phyloP scores from a whole-genome alignment of 495 filamentous ascomycete genomes.

The Oidiodendron maius region DNA sequence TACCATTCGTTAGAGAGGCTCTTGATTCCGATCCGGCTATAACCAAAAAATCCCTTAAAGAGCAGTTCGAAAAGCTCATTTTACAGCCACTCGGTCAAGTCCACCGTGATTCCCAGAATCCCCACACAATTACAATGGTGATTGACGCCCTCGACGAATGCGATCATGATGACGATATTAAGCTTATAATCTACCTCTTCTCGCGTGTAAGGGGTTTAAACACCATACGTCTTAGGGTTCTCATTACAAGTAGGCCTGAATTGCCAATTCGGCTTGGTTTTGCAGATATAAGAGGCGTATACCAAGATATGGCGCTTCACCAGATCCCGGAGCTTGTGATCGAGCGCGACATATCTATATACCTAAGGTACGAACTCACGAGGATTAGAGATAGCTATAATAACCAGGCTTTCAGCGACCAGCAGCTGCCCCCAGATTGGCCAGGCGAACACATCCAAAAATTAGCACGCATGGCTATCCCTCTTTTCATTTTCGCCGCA shows the following conservation, averaged over 20 bases:
- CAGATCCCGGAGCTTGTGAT: background rate
- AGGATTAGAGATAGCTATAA: too few species aligned
- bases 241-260: background rate
- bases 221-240: background rate
- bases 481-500: slow-evolving; percentile 37
- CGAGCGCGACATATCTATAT: too few species aligned
- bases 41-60: slow-evolving; percentile 5
- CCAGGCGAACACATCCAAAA: slow-evolving; percentile 26
- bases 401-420: background rate
- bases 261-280: background rate
- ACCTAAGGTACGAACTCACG: background rate
- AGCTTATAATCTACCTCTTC: background rate
- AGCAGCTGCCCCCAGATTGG: slow-evolving; percentile 23
- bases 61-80: slow-evolving; percentile 18
- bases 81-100: slow-evolving; percentile 8
- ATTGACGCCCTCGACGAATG: slow-evolving; percentile 19
- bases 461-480: slow-evolving; percentile 29
- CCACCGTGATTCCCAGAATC: background rate
- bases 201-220: background rate
- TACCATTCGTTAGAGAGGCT: slow-evolving; percentile 6
- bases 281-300: background rate
- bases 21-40: slow-evolving; percentile 9
- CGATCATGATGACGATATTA: slow-evolving; percentile 15
- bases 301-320: background rate
- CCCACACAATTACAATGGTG: slow-evolving; percentile 11